Conservation (phyloP, 768 basidiomycete species). For the Amanita muscaria region DNA sequence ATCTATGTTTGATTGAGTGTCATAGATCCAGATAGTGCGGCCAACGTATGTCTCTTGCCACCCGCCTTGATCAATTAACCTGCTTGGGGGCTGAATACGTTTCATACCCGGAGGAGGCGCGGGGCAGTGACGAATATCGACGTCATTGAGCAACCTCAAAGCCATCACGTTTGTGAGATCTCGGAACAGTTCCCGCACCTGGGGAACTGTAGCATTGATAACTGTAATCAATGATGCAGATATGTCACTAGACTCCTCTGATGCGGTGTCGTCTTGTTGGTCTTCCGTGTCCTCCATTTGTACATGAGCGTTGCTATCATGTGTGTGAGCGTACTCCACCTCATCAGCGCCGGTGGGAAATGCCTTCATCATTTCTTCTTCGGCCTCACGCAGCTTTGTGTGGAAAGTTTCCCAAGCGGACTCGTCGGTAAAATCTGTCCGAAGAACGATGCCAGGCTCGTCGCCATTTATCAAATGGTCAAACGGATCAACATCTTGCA, state of each 20-base stretch:
- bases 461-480: constrained; percentile 40
- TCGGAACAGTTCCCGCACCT: constrained; percentile 32
- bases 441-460: constrained; percentile 55
- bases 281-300: constrained; percentile 27
- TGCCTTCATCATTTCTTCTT: constrained; percentile 45
- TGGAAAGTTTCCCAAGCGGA: constrained; percentile 54
- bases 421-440: constrained; percentile 66
- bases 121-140: constrained; percentile 53
- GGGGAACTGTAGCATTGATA: constrained; percentile 35
- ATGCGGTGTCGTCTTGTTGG: not conserved
- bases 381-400: constrained; percentile 40
- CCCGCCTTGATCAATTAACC: constrained; percentile 51
- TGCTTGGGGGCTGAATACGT: constrained; percentile 41
- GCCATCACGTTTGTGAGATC: constrained; percentile 57
- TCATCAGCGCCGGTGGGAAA: constrained; percentile 12
- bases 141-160: constrained; percentile 64
- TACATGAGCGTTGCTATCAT: constrained; percentile 20
- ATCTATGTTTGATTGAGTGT: constrained; percentile 54
- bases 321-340: not conserved
- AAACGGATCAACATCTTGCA: constrained; percentile 43
- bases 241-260: constrained; percentile 13
- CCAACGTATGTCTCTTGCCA: constrained; percentile 72
- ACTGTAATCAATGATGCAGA: constrained; percentile 36
- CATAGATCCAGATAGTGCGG: constrained; percentile 69
- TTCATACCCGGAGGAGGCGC: constrained; percentile 33